Evolutionary conservation across 306 rosid species (phyloP).

Genomic region (Fragaria nilgerrensis): DNA sequence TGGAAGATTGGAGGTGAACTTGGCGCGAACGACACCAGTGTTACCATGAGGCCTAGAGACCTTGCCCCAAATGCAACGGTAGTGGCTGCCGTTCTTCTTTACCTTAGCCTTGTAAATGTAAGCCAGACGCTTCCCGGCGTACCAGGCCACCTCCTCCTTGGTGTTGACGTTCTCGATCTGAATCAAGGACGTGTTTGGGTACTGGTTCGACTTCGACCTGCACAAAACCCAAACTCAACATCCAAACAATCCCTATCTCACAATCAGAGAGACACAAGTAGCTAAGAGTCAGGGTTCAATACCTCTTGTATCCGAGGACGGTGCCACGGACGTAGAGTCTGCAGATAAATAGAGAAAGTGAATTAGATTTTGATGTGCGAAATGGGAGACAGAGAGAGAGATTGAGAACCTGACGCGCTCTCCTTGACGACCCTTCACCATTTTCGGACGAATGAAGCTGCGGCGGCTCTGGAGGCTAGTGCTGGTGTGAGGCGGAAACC

Average conservation of each 20-base stretch:
- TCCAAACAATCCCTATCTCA: not conserved
- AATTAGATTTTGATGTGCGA: not conserved
- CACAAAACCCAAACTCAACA: not conserved
- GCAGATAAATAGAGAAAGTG: not conserved
- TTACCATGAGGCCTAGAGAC: slow-evolving; percentile 80
- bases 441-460: slow-evolving; percentile 20
- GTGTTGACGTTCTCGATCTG: slow-evolving; percentile 83
- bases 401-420: slow-evolving; percentile 59
- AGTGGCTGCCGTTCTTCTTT: slow-evolving; percentile 68
- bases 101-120: slow-evolving; percentile 81
- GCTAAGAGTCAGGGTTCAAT: not conserved
- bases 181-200: slow-evolving; percentile 63
- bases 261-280: not conserved
- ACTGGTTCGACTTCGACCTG: slow-evolving; percentile 83
- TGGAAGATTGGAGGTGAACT: slow-evolving; percentile 78
- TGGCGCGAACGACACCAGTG: slow-evolving; percentile 77
- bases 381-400: not conserved
- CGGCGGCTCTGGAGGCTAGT: not conserved
- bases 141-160: slow-evolving; percentile 79
- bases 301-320: slow-evolving; percentile 86
- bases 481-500: slow-evolving; percentile 25
- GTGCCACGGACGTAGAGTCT: slow-evolving; percentile 83
- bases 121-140: slow-evolving; percentile 69
- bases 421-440: slow-evolving; percentile 85
- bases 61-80: slow-evolving; percentile 88